A percentile compares a stretch with the other conserved stretches of the same genome.
These are phyloP conservation scores for Sclerotinia spermophila DNA, from an alignment of 2,329 filamentous ascomycete genomes.

Conservation along the genomic window DNA sequence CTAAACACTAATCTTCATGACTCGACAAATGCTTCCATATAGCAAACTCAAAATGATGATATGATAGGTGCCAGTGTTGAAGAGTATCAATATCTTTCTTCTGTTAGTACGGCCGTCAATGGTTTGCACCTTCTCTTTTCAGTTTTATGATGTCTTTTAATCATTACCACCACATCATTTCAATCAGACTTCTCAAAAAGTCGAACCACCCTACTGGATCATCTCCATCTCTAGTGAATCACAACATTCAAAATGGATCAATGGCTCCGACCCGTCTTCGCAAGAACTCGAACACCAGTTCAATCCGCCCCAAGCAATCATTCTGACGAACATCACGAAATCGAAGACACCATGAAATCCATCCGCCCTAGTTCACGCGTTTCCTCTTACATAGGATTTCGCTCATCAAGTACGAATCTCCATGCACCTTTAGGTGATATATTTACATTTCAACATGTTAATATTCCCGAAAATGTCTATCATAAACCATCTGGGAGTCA, in stretches of 20 bases:
- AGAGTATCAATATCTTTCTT: not conserved
- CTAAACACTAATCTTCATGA: not conserved
- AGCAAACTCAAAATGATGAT: not conserved
- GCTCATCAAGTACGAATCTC: constrained; percentile 22
- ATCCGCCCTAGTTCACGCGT: constrained; percentile 29
- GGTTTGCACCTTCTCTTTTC: constrained; percentile 2
- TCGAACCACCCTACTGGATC: not conserved
- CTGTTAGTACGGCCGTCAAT: not conserved
- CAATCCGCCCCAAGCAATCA: constrained; percentile 15
- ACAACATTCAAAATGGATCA: constrained; percentile 27
- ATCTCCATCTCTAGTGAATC: not conserved
- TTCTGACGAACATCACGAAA: constrained; percentile 24
- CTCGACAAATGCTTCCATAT: not conserved
- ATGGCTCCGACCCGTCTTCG: constrained; percentile 34
- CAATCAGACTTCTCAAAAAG: not conserved
- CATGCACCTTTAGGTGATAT: constrained; percentile 20
- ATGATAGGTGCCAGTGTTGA: not conserved
- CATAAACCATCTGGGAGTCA: constrained; percentile 35
- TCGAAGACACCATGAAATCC: constrained; percentile 23
- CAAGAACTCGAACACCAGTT: constrained; percentile 25
- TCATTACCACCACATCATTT: not conserved
- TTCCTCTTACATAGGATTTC: constrained; percentile 31
- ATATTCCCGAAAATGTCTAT: constrained; percentile 30
- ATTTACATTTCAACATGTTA: constrained; percentile 24
- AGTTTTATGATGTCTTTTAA: not conserved